phyloP scores from a whole-genome alignment of 75 land plant genomes.

The Picea glauca region DNA sequence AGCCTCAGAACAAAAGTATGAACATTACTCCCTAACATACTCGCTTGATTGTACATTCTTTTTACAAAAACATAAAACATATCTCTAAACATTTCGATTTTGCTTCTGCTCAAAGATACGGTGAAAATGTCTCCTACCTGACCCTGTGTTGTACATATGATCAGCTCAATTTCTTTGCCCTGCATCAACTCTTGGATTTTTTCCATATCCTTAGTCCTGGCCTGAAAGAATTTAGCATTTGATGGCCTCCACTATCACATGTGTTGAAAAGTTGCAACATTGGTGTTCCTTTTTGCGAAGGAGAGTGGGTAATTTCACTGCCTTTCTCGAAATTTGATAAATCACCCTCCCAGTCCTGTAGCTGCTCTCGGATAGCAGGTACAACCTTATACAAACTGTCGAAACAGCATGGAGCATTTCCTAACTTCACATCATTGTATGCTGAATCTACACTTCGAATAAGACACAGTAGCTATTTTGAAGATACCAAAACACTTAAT shows the following conservation, averaged over 20 bases:
- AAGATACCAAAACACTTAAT: slow-evolving; percentile 50
- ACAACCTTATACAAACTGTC: slow-evolving; percentile 43
- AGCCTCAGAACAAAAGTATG: too few species aligned
- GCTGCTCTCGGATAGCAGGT: slow-evolving; percentile 61
- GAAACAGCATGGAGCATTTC: slow-evolving; percentile 23
- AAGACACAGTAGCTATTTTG: slow-evolving; percentile 62
- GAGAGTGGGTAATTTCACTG: slow-evolving; percentile 61
- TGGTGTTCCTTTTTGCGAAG: slow-evolving; percentile 48
- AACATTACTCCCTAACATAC: too few species aligned
- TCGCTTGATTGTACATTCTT: too few species aligned
- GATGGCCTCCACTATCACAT: slow-evolving; percentile 73
- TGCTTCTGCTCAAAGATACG: too few species aligned
- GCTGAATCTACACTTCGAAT: slow-evolving; percentile 57
- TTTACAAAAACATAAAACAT: too few species aligned
- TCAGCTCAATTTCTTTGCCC: too few species aligned
- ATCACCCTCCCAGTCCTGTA: slow-evolving; percentile 92
- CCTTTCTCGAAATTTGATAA: slow-evolving; percentile 40
- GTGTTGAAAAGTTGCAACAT: slow-evolving; percentile 55
- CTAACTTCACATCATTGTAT: slow-evolving; percentile 38
- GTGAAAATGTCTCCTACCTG: too few species aligned
- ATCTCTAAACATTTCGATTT: too few species aligned
- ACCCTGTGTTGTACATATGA: too few species aligned
- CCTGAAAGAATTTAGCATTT: too few species aligned
- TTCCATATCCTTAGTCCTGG: too few species aligned
- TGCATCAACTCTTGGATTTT: too few species aligned